A percentile compares a stretch with the other conserved stretches of the same genome.
Conservation (phyloP, 176 grass and related monocot genomes). For the Metroxylon sagu region DNA sequence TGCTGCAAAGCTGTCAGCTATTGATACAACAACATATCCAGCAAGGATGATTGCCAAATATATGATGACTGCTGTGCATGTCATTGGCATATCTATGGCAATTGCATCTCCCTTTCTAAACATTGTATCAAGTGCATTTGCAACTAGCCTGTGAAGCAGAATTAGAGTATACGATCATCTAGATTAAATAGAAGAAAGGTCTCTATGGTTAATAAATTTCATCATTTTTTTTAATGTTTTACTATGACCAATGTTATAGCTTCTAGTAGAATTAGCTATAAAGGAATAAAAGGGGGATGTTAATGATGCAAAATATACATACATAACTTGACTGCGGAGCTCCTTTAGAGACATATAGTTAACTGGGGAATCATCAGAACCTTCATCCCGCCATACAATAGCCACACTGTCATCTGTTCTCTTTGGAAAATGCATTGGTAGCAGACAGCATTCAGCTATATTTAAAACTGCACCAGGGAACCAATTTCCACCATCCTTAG, state of each 20-base stretch:
- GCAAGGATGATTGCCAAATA: slow-evolving; percentile 76
- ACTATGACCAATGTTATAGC: too few species aligned
- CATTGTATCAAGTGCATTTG: slow-evolving; percentile 69
- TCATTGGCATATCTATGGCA: slow-evolving; percentile 98
- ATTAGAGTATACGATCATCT: background rate
- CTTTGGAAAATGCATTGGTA: slow-evolving; percentile 51
- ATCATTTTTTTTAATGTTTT: too few species aligned
- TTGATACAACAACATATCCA: slow-evolving; percentile 86
- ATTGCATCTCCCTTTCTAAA: slow-evolving; percentile 68
- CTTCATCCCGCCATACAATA: slow-evolving; percentile 85
- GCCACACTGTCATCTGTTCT: slow-evolving; percentile 67
- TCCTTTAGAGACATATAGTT: slow-evolving; percentile 72
- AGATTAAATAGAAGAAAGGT: background rate
- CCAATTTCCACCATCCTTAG: slow-evolving; percentile 66
- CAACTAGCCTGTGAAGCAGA: slow-evolving; percentile 50
- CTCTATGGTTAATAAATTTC: too few species aligned
- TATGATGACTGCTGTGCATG: slow-evolving; percentile 81
- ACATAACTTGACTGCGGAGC: slow-evolving; percentile 67
- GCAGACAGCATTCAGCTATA: slow-evolving; percentile 90
- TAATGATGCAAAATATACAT: slow-evolving; percentile 20
- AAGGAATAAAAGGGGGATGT: background rate
- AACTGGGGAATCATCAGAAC: slow-evolving; percentile 57
- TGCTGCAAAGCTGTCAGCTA: slow-evolving; percentile 86
- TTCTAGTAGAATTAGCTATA: too few species aligned
- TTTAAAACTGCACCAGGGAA: slow-evolving; percentile 65